Evolutionary conservation across 1,139 yeast species (phyloP).

Genomic region (Suhomyces bokatorum): DNA sequence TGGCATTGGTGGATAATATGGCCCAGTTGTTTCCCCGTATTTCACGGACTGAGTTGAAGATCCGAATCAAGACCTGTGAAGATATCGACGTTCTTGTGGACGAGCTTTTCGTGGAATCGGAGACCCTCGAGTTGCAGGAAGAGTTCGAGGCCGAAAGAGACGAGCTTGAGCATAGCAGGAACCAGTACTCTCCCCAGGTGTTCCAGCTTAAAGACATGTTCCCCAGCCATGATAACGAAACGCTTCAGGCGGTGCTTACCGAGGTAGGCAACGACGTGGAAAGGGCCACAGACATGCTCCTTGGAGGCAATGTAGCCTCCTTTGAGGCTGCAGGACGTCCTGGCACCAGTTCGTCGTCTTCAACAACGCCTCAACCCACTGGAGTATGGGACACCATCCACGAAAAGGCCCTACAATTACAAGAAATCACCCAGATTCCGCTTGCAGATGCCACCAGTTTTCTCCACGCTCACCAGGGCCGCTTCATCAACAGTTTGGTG

Average conservation of each 20-base stretch:
- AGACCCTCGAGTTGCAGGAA: conserved; percentile 14
- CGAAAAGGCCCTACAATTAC: conserved; percentile 11
- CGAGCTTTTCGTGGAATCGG: conserved; percentile 22
- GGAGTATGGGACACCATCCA: conserved; percentile 13
- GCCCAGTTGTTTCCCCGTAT: conserved; percentile 32
- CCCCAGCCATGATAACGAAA: conserved; percentile 20
- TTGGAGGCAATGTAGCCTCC: conserved; percentile 12
- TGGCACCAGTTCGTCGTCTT: neutral
- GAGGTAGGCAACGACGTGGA: conserved; percentile 21
- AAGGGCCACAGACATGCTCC: conserved; percentile 14
- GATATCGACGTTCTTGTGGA: conserved; percentile 25
- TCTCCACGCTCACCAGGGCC: conserved; percentile 19
- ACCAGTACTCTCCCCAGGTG: no score
- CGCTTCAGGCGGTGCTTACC: conserved; percentile 18
- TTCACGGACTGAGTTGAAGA: conserved; percentile 28
- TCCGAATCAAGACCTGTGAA: conserved; percentile 22
- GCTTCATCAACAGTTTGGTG: conserved; percentile 27
- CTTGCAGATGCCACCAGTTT: conserved; percentile 13
- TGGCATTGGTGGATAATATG: conserved; percentile 23
- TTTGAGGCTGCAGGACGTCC: neutral
- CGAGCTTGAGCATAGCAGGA: neutral
- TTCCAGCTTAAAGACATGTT: conserved; percentile 25
- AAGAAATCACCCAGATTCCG: conserved; percentile 11
- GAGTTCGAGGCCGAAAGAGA: conserved; percentile 8
- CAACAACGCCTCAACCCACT: neutral